phyloP scores from a whole-genome alignment of 2,329 filamentous ascomycete species.

The Clonostachys solani region DNA sequence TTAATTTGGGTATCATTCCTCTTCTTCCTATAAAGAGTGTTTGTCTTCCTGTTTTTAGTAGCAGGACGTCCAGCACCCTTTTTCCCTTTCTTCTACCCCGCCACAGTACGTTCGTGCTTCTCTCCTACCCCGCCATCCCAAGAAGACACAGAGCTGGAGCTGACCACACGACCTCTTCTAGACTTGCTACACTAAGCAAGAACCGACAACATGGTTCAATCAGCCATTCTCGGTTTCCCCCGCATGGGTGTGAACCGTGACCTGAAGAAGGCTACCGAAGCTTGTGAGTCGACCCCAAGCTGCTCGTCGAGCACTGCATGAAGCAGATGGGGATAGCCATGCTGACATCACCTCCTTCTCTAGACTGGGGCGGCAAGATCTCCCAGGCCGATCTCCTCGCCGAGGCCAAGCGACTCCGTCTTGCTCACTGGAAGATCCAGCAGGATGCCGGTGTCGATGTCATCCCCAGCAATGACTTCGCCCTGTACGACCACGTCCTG shows the following conservation, averaged over 20 bases:
- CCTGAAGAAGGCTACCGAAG: conserved; percentile 99
- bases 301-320: not conserved
- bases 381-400: conserved; percentile 84
- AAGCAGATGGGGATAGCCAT: no score
- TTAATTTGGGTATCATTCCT: not conserved
- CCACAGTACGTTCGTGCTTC: not conserved
- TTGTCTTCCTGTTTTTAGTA: not conserved
- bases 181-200: not conserved
- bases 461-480: conserved; percentile 99
- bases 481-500: conserved; percentile 96
- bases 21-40: not conserved
- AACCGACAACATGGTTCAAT: conserved; percentile 55
- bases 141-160: not conserved
- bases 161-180: not conserved
- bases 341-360: no score
- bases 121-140: not conserved
- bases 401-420: conserved; percentile 95
- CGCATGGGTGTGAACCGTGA: conserved; percentile 98
- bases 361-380: conserved; percentile 87
- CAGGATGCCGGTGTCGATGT: conserved; percentile 96
- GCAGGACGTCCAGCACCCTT: not conserved
- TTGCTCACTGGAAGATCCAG: conserved; percentile 99
- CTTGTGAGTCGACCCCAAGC: conserved; percentile 53
- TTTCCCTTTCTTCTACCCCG: not conserved
- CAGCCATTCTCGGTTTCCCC: conserved; percentile 92